Evolutionary conservation across 176 grass and related monocot genomes (phyloP).

Genomic region (Carex littledalei): DNA sequence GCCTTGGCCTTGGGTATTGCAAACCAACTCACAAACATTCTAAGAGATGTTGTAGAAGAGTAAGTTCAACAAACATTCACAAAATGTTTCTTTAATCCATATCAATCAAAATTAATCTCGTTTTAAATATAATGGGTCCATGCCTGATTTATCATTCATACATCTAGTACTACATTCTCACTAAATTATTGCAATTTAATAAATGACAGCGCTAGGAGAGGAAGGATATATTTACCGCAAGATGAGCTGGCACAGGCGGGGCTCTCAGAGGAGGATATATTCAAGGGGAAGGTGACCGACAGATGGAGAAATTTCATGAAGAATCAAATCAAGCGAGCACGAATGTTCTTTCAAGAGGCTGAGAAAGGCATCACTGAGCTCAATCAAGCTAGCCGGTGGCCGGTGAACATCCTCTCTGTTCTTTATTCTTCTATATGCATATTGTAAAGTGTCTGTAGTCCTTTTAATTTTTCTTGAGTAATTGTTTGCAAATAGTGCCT

Average conservation of each 20-base stretch:
- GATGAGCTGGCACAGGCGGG: constrained; percentile 71
- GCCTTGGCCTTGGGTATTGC: constrained; percentile 75
- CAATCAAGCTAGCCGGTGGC: constrained; percentile 89
- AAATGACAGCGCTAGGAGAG: constrained; percentile 54
- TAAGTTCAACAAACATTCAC: constrained; percentile 20
- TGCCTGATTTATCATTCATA: neutral
- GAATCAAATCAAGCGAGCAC: constrained; percentile 58
- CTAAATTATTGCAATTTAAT: neutral
- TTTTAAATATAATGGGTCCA: neutral
- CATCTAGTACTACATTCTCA: neutral
- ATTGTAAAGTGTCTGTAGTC: neutral
- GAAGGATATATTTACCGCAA: constrained; percentile 74
- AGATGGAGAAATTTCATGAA: constrained; percentile 77
- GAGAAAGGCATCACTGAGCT: constrained; percentile 74
- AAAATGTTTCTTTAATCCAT: neutral
- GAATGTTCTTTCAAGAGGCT: constrained; percentile 57
- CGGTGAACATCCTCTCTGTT: constrained; percentile 29
- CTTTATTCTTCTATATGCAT: neutral
- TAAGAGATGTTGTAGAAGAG: constrained; percentile 89
- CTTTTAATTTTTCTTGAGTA: neutral
- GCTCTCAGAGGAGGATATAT: constrained; percentile 77
- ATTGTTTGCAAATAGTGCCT: neutral
- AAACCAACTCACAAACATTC: constrained; percentile 97
- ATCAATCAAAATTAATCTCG: neutral
- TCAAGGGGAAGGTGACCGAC: constrained; percentile 56